A percentile compares a stretch with the other conserved stretches of the same genome.
phyloP scores from a whole-genome alignment of 1,284 basidiomycete species.

The Sporisorium iseilematis-ciliati region DNA sequence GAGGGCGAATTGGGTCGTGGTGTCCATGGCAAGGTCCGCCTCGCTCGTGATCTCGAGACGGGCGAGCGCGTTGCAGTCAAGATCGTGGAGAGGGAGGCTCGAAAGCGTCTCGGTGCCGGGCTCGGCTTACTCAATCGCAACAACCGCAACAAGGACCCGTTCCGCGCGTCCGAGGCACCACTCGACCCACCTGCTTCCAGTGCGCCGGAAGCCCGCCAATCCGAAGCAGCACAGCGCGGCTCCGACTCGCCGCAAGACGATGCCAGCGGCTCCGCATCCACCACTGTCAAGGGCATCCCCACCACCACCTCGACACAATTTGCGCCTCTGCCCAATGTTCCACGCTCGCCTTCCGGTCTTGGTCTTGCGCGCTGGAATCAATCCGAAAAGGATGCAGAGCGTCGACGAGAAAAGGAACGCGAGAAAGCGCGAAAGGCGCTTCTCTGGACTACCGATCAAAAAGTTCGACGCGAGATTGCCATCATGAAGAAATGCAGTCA shows the following conservation, averaged over 20 bases:
- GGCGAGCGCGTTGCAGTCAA: conserved; percentile 67
- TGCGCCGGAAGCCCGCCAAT: not conserved
- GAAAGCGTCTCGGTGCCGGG: conserved; percentile 59
- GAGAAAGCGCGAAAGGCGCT: conserved; percentile 55
- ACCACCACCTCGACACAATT: conserved; percentile 34
- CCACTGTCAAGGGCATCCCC: conserved; percentile 30
- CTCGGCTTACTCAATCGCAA: conserved; percentile 31
- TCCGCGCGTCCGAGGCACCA: conserved; percentile 5
- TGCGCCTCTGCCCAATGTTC: conserved; percentile 23
- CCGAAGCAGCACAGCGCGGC: not conserved
- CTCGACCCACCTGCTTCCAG: conserved; percentile 4
- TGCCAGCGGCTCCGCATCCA: conserved; percentile 19
- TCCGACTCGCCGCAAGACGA: conserved; percentile 27
- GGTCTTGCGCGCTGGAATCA: conserved; percentile 29
- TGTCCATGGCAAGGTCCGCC: conserved; percentile 66
- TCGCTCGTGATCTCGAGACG: conserved; percentile 63
- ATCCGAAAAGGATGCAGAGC: conserved; percentile 44
- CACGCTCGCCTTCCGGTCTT: conserved; percentile 37
- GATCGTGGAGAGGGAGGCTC: conserved; percentile 66
- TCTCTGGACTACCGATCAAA: conserved; percentile 67
- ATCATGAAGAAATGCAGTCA: conserved; percentile 95
- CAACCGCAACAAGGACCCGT: conserved; percentile 32
- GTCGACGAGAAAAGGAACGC: conserved; percentile 53
- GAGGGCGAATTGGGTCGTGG: conserved; percentile 67
- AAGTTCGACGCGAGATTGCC: conserved; percentile 78